Conservation (phyloP, 2,329 filamentous ascomycete genomes). For the Endoconidiophora laricicola region DNA sequence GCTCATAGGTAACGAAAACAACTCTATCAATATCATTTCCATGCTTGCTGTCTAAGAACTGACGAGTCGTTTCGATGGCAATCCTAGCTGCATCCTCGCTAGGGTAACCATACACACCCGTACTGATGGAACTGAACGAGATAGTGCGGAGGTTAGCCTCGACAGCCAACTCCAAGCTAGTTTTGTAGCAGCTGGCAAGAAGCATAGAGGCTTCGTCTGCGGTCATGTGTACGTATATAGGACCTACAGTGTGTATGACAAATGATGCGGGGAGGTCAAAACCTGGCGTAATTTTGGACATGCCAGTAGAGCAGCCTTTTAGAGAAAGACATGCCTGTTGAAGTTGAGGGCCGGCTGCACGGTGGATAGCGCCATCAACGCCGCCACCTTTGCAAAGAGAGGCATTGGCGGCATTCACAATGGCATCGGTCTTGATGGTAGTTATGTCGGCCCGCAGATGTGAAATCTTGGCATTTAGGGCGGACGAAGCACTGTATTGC, state of each 20-base stretch:
- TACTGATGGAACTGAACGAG: constrained; percentile 74
- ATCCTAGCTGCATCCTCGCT: constrained; percentile 53
- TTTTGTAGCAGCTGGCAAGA: constrained; percentile 48
- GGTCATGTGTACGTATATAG: constrained; percentile 42
- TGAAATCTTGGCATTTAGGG: constrained; percentile 48
- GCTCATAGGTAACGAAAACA: constrained; percentile 63
- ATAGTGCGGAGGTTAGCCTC: constrained; percentile 49
- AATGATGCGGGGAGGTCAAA: constrained; percentile 60
- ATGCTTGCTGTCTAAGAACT: constrained; percentile 31
- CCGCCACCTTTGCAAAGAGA: constrained; percentile 74
- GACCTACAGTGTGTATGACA: constrained; percentile 84
- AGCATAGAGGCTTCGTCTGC: constrained; percentile 29
- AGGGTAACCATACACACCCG: constrained; percentile 81
- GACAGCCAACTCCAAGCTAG: constrained; percentile 55
- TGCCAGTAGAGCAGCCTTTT: constrained; percentile 54
- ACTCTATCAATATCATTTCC: constrained; percentile 48
- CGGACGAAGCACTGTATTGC: too few relatives aligned
- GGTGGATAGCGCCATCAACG: constrained; percentile 76
- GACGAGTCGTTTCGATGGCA: constrained; percentile 43
- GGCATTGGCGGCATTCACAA: constrained; percentile 84
- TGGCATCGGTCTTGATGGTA: constrained; percentile 56
- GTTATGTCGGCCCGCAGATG: constrained; percentile 70
- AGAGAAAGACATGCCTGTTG: constrained; percentile 17
- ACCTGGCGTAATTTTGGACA: constrained; percentile 72
- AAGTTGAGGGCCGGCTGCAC: constrained; percentile 56